phyloP scores from a whole-genome alignment of 2,329 filamentous ascomycete genomes.

The Davidsoniella eucalypti region DNA sequence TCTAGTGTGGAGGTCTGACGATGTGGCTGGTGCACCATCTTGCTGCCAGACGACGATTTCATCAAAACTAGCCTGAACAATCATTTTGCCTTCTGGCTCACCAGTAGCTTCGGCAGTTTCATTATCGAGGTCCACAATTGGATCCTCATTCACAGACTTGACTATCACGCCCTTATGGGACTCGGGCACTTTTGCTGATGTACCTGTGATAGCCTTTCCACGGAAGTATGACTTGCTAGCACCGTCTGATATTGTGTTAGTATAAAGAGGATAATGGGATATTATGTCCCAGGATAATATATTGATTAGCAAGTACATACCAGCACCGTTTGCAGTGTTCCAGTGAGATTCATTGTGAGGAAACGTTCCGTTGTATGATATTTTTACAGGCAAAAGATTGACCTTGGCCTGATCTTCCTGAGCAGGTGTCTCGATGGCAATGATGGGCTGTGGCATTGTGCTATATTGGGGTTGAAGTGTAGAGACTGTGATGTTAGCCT shows the following conservation, averaged over 20 bases:
- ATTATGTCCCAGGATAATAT: background rate
- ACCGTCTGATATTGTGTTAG: conserved; percentile 25
- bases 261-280: background rate
- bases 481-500: background rate
- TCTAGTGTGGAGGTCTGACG: conserved; percentile 55
- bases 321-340: conserved; percentile 26
- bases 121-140: conserved; percentile 22
- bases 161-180: conserved; percentile 52
- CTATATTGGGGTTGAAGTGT: background rate
- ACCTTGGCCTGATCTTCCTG: conserved; percentile 30
- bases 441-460: conserved; percentile 27
- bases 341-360: conserved; percentile 51
- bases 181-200: conserved; percentile 47
- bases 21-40: conserved; percentile 38
- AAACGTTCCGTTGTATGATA: conserved; percentile 62
- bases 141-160: conserved; percentile 25
- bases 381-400: conserved; percentile 64
- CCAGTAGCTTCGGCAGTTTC: background rate
- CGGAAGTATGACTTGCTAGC: conserved; percentile 51
- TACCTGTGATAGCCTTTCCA: conserved; percentile 62
- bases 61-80: conserved; percentile 53
- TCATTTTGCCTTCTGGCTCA: conserved; percentile 38
- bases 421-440: conserved; percentile 21
- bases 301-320: conserved; percentile 17
- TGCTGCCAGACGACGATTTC: conserved; percentile 73